Base-by-base conservation (phyloP, 208 protist genomes). In the Trypanosoma theileri region DNA sequence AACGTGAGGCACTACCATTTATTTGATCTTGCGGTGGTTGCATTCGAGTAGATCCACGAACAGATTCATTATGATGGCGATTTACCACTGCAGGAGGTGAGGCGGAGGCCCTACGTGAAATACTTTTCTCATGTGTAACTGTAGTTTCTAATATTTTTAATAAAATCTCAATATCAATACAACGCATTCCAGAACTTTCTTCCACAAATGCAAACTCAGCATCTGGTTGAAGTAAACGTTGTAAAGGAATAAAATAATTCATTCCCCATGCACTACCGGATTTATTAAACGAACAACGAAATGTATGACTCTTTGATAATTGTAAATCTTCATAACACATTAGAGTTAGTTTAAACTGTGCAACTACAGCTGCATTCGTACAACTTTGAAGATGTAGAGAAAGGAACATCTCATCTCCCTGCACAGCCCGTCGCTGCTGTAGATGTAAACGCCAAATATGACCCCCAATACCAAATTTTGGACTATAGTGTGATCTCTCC, bases 271-370 rank as follows among this genome's bases (percentile, higher is more conserved):
- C 91, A 59, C 79, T 92, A 41, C 86, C 85, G 0, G 79, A 77
- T 70, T 88, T 89, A 57, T 86, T 87, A 69, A 94, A 96, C 17
- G 82, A 82, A 73, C 91, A 96, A 73, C 86, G 84, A 74, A 96
- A 96, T 0, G 80, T 82, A 69, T 93, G 89, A 48, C 77, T 85
- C 65, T 86, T 86, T 44, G 82, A 88, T 54, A 67, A 67, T 45
- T 77, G 72, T 12, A 85, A 82, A 64, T 96, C 85, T 41, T 75
- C 66, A 44, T 83, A 85, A 76, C 77, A 88, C 1, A 87, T 68
- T 17, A 88, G 64, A 14, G 79, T 82, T 3, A 96, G 69, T 70
- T 89, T 89, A 61, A 96, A 96, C 65, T 96, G 89, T 0, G 75
- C 79, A 1, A 73, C 48, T 4, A 92, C 62, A 14, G 63, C 53